Base-by-base conservation (phyloP, 2,329 filamentous ascomycete species). In the Torrubiella hemipterigena region DNA sequence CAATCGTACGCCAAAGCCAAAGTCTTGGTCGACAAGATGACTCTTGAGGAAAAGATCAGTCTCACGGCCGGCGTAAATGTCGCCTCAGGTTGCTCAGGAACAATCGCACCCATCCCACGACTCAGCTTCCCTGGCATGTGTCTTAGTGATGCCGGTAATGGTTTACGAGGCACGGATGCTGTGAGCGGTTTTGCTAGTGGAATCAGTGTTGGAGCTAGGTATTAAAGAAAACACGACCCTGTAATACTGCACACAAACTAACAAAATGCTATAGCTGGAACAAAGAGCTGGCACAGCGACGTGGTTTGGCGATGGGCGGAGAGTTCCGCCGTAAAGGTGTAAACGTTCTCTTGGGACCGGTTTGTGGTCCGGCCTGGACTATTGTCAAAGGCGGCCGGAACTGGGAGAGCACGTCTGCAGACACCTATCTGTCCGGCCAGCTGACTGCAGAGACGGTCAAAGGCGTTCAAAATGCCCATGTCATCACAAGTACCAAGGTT, bases 21-120 rank as follows among this genome's bases (percentile, higher is more conserved):
- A 35, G 63, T 64, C 2, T 73, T 91, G 42, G 81, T 93, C 10
- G 67, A 64, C 11, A 66, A 78, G 44, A 66, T 91, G 59, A 87
- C 81, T 1, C 56, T 87, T 29, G 63, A 75, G 13, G 83, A 93
- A 52, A 91, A 89, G 56, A 76, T 87, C 47, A 79, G 76, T 44
- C 54, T 91, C 35, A 87, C 81, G 1, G 80, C 79, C 2, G 83
- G 83, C 39, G 65, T 72, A 22, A 66, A 68, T 43, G 73, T 52
- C 4, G 46, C 49, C n/a, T 63, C 58, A 17, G 55, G 63, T 27
- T 71, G 67, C 44, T 54, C 56, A 1, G 67, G 66, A n/a, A 60
- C 53, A 37, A 56, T 65, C 18, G 42, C 50, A 1, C 43, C 54
- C 7, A 48, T 65, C 7, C 29, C 46, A 11, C 49, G 59, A 4